phyloP scores from a whole-genome alignment of 257 asterid species.

The Forsythia viridissima region DNA sequence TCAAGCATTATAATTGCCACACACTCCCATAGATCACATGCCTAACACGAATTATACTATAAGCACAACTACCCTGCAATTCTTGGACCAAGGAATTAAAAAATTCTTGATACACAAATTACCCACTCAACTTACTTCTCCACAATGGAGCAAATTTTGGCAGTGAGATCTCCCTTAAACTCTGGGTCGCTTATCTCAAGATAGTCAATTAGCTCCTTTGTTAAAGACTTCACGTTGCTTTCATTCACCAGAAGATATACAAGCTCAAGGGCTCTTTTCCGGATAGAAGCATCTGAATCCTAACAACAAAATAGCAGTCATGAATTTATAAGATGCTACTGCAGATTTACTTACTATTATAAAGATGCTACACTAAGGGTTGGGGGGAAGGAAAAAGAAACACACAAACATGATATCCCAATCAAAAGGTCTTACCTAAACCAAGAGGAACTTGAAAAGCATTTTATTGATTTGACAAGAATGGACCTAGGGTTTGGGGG shows the following conservation, averaged over 20 bases:
- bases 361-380: background rate
- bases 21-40: background rate
- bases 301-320: constrained; percentile 39
- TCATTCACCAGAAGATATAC: constrained; percentile 87
- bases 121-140: constrained; percentile 76
- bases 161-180: constrained; percentile 89
- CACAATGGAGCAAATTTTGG: constrained; percentile 93
- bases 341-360: background rate
- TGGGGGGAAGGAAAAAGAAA: background rate
- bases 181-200: constrained; percentile 89
- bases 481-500: background rate
- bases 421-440: constrained; percentile 5
- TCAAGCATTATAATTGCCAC: background rate
- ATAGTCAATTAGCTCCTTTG: constrained; percentile 88
- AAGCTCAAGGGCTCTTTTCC: constrained; percentile 96
- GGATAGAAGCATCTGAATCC: constrained; percentile 99
- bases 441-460: constrained; percentile 8
- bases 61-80: background rate
- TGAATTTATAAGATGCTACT: constrained; percentile 14
- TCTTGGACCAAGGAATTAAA: background rate
- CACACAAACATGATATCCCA: background rate
- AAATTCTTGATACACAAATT: background rate
- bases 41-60: constrained; percentile 13
- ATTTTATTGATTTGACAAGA: constrained; percentile 9
- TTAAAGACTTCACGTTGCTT: constrained; percentile 83